Evolutionary conservation across 2,329 filamentous ascomycete genomes (phyloP).

Genomic region (Phyllosticta ampelicida): DNA sequence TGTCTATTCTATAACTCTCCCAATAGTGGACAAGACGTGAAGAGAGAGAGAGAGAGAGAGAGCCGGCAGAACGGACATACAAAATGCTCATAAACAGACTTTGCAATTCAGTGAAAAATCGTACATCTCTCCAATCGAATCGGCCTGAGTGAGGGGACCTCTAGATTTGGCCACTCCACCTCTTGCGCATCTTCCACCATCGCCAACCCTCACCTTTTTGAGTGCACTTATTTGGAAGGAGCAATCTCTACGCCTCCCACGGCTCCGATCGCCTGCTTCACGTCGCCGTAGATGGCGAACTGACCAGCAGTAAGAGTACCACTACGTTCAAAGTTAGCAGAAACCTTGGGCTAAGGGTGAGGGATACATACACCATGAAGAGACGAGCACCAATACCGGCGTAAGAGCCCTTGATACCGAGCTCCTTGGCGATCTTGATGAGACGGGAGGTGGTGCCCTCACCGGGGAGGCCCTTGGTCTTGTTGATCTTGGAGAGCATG

Average conservation of each 20-base stretch:
- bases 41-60: background rate
- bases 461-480: slow-evolving; percentile 78
- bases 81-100: slow-evolving; percentile 8
- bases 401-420: slow-evolving; percentile 69
- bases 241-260: slow-evolving; percentile 7
- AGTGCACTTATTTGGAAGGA: slow-evolving; percentile 1
- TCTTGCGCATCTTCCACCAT: background rate
- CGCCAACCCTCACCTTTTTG: background rate
- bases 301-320: slow-evolving; percentile 54
- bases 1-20: slow-evolving; percentile 10
- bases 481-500: slow-evolving; percentile 95
- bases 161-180: background rate
- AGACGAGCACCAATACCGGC: slow-evolving; percentile 71
- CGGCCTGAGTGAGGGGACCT: background rate
- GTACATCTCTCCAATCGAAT: slow-evolving; percentile 2
- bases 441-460: slow-evolving; percentile 71
- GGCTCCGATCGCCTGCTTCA: slow-evolving; percentile 46
- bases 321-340: slow-evolving; percentile 22
- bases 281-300: slow-evolving; percentile 79
- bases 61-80: background rate
- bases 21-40: slow-evolving; percentile 6
- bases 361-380: slow-evolving; percentile 42
- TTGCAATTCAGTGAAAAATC: slow-evolving; percentile 3
- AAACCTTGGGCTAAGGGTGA: background rate
- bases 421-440: slow-evolving; percentile 80